These are phyloP conservation scores for Ogataea neopini DNA, from an alignment of 805 yeast species.

Conservation along the genomic window DNA sequence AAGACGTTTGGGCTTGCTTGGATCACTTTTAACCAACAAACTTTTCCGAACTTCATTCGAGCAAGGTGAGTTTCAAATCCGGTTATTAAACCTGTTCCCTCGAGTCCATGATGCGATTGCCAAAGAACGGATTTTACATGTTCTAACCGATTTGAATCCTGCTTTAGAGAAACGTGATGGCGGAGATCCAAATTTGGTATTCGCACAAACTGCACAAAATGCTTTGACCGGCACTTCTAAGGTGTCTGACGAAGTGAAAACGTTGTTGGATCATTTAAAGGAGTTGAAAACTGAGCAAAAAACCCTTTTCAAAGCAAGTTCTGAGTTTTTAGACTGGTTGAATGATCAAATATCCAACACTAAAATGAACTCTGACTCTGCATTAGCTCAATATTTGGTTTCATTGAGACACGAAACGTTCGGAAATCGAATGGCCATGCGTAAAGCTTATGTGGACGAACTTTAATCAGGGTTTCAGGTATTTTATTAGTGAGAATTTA, in stretches of 20 bases:
- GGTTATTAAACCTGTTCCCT: constrained; percentile 28
- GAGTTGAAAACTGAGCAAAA: constrained; percentile 33
- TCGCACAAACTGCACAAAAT: constrained; percentile 41
- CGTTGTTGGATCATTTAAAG: constrained; percentile 42
- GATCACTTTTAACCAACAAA: constrained; percentile 42
- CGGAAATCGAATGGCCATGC: constrained; percentile 73
- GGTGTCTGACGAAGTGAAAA: constrained; percentile 38
- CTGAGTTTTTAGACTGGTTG: constrained; percentile 65
- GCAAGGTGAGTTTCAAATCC: constrained; percentile 20
- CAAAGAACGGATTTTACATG: constrained; percentile 43
- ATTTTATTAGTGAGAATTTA: constrained; percentile 19
- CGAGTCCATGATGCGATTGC: constrained; percentile 24
- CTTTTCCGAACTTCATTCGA: constrained; percentile 34
- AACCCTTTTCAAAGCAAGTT: constrained; percentile 35
- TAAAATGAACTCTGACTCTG: constrained; percentile 14
- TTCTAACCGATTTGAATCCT: constrained; percentile 44
- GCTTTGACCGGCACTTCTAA: constrained; percentile 29
- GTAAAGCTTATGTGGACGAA: constrained; percentile 61
- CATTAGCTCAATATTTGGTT: constrained; percentile 32
- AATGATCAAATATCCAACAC: constrained; percentile 41
- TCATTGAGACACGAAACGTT: constrained; percentile 60
- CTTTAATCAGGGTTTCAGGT: constrained; percentile 29
- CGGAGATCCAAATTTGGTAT: constrained; percentile 29
- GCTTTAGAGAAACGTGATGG: constrained; percentile 11
- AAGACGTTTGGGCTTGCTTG: constrained; percentile 54